Evolutionary conservation across 176 grass and related monocot genomes (phyloP), one percentile per base, ranked within the genome.

Genomic region (Miscanthus lutarioriparius): DNA sequence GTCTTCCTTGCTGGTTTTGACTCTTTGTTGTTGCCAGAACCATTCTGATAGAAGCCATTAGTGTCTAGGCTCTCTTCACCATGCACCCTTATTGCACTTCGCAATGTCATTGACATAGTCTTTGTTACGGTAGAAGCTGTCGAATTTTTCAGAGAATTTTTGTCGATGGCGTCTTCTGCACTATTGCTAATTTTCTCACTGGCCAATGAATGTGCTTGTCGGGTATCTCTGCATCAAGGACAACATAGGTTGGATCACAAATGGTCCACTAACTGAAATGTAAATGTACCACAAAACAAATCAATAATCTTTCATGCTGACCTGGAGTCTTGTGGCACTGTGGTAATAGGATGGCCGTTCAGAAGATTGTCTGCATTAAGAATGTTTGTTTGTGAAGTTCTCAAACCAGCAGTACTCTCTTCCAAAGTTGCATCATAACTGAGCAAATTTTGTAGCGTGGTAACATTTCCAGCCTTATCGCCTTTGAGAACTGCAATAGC

Each of bases 401-500:
- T 77, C 3, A 7, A 65, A 73, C 23, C 22, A 74, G 7, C 51
- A 49, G 38, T 65, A 63, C 58, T 81, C 15, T 33, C 58, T 74
- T 84, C 71, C 14, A 47, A 64, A 64, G 76, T 43, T 37, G 71
- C 33, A 80, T 75, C 76, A 19, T 67, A 84, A 69, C 63, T 43
- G n/a, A 87, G 72, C 16, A 88, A 85, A 59, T 82, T 80, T 74
- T 74, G 80, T 49, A 87, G 65, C 0, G 74, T 75, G 45, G 53
- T 35, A 7, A 73, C 47, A 7, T 83, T 53, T 62, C 45, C 74
- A 43, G 70, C 20, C 28, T n/a, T 79, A 5, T 80, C 64, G 39
- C 80, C 85, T 84, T 78, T 87, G 45, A 95, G 33, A 71, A 90
- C 79, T 82, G 62, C 23, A 80, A 94, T 98, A 17, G 91, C 89